These are phyloP conservation scores for Rhytidiadelphus loreus DNA, from an alignment of 225 moss, liverwort and hornwort genomes.

Conservation along the genomic window DNA sequence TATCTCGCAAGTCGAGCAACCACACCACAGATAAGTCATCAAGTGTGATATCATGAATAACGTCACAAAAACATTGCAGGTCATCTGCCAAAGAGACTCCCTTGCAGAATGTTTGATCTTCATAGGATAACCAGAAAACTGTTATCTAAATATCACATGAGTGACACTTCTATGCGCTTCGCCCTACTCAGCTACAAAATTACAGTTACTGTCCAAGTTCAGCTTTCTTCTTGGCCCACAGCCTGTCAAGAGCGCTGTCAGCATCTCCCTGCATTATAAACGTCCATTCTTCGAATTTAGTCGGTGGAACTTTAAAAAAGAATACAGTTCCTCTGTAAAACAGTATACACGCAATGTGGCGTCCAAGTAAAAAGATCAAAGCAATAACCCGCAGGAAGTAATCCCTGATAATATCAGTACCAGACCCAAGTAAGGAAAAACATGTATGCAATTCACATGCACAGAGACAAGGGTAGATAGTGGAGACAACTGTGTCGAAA, in stretches of 20 bases:
- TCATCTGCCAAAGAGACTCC: background rate
- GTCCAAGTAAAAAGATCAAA: background rate
- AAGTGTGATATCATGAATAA: background rate
- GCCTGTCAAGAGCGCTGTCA: constrained; percentile 4
- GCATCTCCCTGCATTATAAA: background rate
- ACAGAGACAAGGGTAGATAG: background rate
- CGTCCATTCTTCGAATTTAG: background rate
- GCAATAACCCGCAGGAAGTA: background rate
- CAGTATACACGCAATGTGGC: background rate
- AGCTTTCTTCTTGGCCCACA: constrained; percentile 2
- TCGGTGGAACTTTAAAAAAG: background rate
- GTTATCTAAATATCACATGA: background rate
- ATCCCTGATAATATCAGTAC: background rate
- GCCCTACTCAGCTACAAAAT: background rate
- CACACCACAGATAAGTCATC: background rate
- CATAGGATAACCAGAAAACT: background rate
- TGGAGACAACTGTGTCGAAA: background rate
- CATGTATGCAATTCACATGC: background rate
- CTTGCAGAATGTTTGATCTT: background rate
- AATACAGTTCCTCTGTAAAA: background rate
- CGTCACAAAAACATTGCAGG: background rate
- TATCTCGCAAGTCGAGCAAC: background rate
- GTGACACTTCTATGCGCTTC: background rate
- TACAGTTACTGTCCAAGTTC: background rate
- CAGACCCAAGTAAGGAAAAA: background rate